A percentile compares a stretch with the other conserved stretches of the same genome.
Evolutionary conservation across 495 filamentous ascomycete genomes (phyloP).

Genomic region (Aspergillus steynii): DNA sequence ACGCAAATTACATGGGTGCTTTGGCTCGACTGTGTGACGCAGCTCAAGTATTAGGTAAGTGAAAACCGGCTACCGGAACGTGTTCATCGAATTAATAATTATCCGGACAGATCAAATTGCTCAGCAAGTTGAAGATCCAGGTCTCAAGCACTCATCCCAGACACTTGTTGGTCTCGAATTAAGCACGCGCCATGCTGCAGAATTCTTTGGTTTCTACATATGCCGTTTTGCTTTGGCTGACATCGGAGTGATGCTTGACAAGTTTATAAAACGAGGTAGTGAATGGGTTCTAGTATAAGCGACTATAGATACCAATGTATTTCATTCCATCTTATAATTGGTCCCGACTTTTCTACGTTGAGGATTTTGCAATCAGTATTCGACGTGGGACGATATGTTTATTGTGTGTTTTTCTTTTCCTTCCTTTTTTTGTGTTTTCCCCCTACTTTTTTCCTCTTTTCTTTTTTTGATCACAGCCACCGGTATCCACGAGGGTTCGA

Average conservation of each 20-base stretch:
- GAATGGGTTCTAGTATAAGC: slow-evolving; percentile 74
- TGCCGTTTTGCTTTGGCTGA: slow-evolving; percentile 91
- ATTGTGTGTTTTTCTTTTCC: too few species aligned
- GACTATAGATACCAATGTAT: neutral
- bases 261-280: slow-evolving; percentile 92
- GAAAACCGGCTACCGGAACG: neutral
- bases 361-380: too few species aligned
- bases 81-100: neutral
- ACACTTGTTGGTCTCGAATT: slow-evolving; percentile 94
- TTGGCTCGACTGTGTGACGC: slow-evolving; percentile 93
- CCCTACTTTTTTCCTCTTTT: too few species aligned
- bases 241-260: slow-evolving; percentile 84
- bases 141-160: slow-evolving; percentile 75
- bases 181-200: slow-evolving; percentile 87
- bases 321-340: slow-evolving; percentile 14
- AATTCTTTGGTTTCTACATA: slow-evolving; percentile 96
- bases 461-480: too few species aligned
- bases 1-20: slow-evolving; percentile 86
- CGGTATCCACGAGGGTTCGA: too few species aligned
- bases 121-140: slow-evolving; percentile 92
- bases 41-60: slow-evolving; percentile 88
- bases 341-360: too few species aligned
- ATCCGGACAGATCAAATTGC: slow-evolving; percentile 79
- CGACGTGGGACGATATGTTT: too few species aligned
- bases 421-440: too few species aligned